phyloP scores from a whole-genome alignment of 805 yeast genomes.

The Yarrowia deformans region DNA sequence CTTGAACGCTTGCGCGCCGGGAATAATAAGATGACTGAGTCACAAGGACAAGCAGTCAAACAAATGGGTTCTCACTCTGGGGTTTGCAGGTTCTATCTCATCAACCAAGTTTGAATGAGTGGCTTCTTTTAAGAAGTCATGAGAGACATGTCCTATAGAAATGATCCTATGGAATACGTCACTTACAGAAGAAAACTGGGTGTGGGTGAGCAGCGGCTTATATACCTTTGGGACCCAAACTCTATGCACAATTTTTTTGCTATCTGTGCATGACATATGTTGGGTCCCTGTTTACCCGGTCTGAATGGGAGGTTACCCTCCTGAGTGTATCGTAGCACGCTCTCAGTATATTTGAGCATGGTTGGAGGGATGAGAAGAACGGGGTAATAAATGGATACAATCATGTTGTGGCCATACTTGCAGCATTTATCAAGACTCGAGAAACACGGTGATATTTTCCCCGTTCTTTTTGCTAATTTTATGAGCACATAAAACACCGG shows the following conservation, averaged over 20 bases:
- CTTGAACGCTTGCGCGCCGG: conserved; percentile 50
- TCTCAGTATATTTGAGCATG: not conserved
- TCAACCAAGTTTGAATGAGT: conserved; percentile 99
- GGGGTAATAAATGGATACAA: too few relatives aligned
- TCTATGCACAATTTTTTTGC: conserved; percentile 10
- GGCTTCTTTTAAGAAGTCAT: conserved; percentile 98
- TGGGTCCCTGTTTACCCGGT: too few relatives aligned
- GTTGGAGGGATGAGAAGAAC: too few relatives aligned
- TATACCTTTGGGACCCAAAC: conserved; percentile 2
- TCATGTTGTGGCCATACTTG: too few relatives aligned
- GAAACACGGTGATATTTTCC: too few relatives aligned
- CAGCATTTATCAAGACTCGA: too few relatives aligned
- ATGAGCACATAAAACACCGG: too few relatives aligned
- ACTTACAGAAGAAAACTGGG: conserved; percentile 54
- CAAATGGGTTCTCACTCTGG: conserved; percentile 77
- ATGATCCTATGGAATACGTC: conserved; percentile 99
- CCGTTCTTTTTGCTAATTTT: too few relatives aligned
- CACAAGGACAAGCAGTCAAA: conserved; percentile 74
- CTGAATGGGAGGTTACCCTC: not conserved
- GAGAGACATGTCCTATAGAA: conserved; percentile 99
- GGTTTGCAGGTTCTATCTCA: conserved; percentile 92
- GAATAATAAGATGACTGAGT: conserved; percentile 41
- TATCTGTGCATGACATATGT: conserved; percentile 18
- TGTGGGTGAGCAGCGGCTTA: conserved; percentile 22
- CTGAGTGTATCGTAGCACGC: not conserved